Percentiles rank a stretch among this genome's conserved stretches.
Conservation (phyloP, 1,139 yeast species). For the Geotrichum fermentans region DNA sequence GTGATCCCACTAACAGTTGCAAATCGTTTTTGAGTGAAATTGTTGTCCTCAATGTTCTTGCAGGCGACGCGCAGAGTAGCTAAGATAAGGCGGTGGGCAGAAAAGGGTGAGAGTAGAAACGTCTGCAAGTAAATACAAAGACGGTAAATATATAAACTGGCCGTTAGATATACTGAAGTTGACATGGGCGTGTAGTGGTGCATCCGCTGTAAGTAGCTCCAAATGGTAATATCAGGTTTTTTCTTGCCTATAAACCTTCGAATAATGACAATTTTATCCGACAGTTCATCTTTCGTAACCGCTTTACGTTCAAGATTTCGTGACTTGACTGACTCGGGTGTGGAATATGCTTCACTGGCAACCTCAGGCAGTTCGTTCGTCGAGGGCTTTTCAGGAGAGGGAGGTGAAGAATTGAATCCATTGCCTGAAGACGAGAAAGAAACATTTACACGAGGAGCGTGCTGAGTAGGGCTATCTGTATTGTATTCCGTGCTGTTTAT, state of each 20-base stretch:
- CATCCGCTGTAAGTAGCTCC: constrained; percentile 40
- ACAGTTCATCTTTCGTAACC: neutral
- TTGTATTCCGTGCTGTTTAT: neutral
- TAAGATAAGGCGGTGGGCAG: constrained; percentile 47
- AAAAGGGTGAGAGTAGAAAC: constrained; percentile 35
- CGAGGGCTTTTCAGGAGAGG: neutral
- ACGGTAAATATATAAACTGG: constrained; percentile 38
- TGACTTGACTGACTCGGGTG: neutral
- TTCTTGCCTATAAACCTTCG: constrained; percentile 3
- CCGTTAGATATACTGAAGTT: constrained; percentile 42
- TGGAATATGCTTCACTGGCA: neutral
- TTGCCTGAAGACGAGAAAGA: neutral
- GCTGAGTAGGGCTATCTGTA: neutral
- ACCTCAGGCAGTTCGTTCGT: neutral
- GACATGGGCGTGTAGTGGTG: constrained; percentile 44
- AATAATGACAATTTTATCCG: neutral
- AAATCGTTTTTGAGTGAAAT: constrained; percentile 47
- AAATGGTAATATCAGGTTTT: constrained; percentile 26
- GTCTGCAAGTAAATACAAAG: constrained; percentile 32
- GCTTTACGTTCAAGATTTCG: constrained; percentile 6
- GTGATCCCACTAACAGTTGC: constrained; percentile 53
- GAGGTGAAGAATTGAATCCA: neutral
- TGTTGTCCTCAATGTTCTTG: constrained; percentile 50
- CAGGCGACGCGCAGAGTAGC: constrained; percentile 50
- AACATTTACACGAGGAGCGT: constrained; percentile 1